Evolutionary conservation across 2,329 filamentous ascomycete species (phyloP), one percentile per base, ranked within the genome.

Genomic region (Claviceps sp.): DNA sequence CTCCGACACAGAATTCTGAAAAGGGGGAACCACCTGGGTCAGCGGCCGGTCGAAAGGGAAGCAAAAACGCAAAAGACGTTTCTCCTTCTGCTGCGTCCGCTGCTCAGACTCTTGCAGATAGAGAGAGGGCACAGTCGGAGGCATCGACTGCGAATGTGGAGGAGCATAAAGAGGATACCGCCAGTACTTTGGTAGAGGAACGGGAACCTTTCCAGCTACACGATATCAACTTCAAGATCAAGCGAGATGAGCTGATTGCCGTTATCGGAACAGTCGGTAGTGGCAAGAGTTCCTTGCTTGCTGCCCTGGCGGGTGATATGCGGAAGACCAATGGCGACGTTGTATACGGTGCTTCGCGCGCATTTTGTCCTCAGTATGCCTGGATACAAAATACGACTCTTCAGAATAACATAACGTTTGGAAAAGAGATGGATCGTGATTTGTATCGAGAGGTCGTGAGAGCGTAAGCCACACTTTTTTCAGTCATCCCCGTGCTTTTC

Each of bases 371-470:
- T 0, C 91, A 98, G 64, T 95, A 95, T 62, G 88, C 93, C 0
- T 98, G 93, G 93, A 95, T 98, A 48, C 91, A 97, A 63, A 97
- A 97, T 62, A 77, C 88, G 0, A 87, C 85, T 0, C 78, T 97
- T 3, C 82, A 81, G 55, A 81, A 95, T 37, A 98, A 98, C 61
- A 95, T 98, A 54, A 69, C 88, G 0, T 97, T 97, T 61, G 91
- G 91, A 11, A 91, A 88, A 59, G 78, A 81, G 0, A 79, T 85
- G 69, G 76, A 95, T 50, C 76, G 76, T 53, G 70, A 72, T 3
- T 95, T 91, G 90, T 95, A 95, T 62, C 77, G 84, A 45, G 70
- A 85, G 50, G 89, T 95, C n/a, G 75, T 95, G 37, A 78, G 85
- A 63, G 88, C 88, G 70, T 74, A 72, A 76, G 64, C 20, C 46